Evolutionary conservation across 2,329 filamentous ascomycete genomes (phyloP), one percentile per base, ranked within the genome.

Genomic region (Fusarium citri): DNA sequence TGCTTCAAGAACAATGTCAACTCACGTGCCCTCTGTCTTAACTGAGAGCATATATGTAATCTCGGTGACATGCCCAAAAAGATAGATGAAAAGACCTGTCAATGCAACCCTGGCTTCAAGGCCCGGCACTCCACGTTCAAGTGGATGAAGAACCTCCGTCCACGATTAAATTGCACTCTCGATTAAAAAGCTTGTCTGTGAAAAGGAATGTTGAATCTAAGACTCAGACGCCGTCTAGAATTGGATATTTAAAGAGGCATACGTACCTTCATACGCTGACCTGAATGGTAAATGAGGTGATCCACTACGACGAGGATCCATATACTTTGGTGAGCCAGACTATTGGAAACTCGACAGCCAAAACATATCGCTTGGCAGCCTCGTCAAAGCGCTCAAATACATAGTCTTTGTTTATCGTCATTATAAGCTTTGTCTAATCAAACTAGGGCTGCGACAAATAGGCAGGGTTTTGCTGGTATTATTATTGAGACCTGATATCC

Each of bases 31-130:
- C 7, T 55, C 47, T 54, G 47, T 54, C 47, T 66, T 66, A 66
- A 54, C 14, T 25, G 42, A 20, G n/a, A 48, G 46, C 37, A 64
- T 68, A 63, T 54, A 43, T 31, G 60, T 37, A 71, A 70, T 70
- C 47, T 70, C 67, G 67, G 68, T 31, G 55, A 47, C 68, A 49
- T 67, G 25, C 43, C 68, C 64, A 50, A 43, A 71, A 71, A 25
- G n/a, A 59, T 59, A 34, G 30, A 51, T 59, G 20, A 37, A 37
- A n/a, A 37, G 34, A n/a, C 18, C 34, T 37, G 34, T n/a, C 43
- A 16, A 60, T 68, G 54, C 48, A 48, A 70, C 68, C 30, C 31
- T 71, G 40, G 34, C 45, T 37, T 55, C 23, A 64, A 61, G 20
- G 31, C 54, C 34, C 30, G 18, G 23, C 51, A 23, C 31, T 55